Percentiles rank a stretch among this genome's conserved stretches.
Conservation (phyloP, 768 basidiomycete species). For the Suillus cothurnatus region DNA sequence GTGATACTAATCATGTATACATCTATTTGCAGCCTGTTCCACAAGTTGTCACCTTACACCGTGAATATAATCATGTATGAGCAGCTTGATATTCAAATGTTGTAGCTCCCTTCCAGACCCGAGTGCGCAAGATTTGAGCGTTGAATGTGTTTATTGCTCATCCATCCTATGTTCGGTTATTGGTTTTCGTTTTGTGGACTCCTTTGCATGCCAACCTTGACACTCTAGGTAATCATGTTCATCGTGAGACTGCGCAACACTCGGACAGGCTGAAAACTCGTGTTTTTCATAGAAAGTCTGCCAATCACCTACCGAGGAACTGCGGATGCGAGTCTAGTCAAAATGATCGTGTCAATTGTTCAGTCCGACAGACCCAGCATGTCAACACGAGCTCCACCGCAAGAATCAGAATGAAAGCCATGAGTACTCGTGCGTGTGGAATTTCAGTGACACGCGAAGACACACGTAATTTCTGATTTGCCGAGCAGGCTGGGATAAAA, state of each 20-base stretch:
- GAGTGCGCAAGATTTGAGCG: neutral
- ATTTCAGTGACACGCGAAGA: neutral
- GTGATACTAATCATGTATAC: neutral
- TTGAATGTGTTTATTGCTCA: neutral
- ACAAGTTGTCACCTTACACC: neutral
- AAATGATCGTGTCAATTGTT: neutral
- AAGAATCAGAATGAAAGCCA: neutral
- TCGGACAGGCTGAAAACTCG: neutral
- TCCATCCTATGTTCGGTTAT: neutral
- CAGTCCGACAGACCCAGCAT: neutral
- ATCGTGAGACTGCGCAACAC: neutral
- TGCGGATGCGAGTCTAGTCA: neutral
- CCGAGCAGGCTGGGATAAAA: constrained; percentile 5
- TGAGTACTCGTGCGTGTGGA: neutral
- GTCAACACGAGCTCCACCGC: neutral
- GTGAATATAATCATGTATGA: neutral
- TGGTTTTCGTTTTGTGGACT: neutral
- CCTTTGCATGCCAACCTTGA: neutral
- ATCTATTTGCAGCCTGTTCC: neutral
- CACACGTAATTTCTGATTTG: neutral
- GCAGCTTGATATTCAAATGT: neutral
- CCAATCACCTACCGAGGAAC: neutral
- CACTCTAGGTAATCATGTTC: neutral
- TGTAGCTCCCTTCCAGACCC: neutral
- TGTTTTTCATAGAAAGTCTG: neutral